Evolutionary conservation across 495 filamentous ascomycete species (phyloP), one percentile per base, ranked within the genome.

Genomic region (Penicillium cinerascens): DNA sequence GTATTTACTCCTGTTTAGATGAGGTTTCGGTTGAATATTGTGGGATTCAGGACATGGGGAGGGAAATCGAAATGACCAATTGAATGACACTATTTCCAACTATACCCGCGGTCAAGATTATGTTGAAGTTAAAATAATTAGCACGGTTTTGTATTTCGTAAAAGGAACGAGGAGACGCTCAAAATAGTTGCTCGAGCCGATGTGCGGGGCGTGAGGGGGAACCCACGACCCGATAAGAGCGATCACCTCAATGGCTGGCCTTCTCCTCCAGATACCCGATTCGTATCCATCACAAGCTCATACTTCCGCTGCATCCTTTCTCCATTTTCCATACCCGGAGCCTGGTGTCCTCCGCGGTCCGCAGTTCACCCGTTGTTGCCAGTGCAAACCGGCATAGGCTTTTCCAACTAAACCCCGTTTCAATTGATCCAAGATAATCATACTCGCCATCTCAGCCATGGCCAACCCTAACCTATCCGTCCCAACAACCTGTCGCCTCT

Each of bases 1-100:
- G 38, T 56, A 0, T 74, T 73, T 54, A 51, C 45, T 13, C 50
- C 61, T 83, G 27, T 58, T 15, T 54, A 64, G 46, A 42, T 33
- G 46, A 17, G 22, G 26, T 42, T 33, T 29, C 10, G 22, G n/a
- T 0, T 33, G 27, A 15, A 11, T 25, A 2, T 16, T 47, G 29
- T 1, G 29, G 8, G 7, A 29, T 29, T 33, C 3, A 33, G 29
- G 29, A 13, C 11, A 33, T 15, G 29, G 1, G 29, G 3, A 33
- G 10, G 1, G 29, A 33, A 33, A 13, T 33, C 1, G 9, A 33
- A 1, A 2, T 2, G 10, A 13, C 29, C 29, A 15, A 13, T 33
- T 11, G 10, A 11, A 11, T 33, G 10, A 13, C 29, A 13, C 4
- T 3, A 13, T 10, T 33, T 13, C 10, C n/a, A n/a, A n/a, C n/a